These are phyloP conservation scores for Ganoderma resinaceum DNA, from an alignment of 1,284 basidiomycete genomes.

Conservation along the genomic window DNA sequence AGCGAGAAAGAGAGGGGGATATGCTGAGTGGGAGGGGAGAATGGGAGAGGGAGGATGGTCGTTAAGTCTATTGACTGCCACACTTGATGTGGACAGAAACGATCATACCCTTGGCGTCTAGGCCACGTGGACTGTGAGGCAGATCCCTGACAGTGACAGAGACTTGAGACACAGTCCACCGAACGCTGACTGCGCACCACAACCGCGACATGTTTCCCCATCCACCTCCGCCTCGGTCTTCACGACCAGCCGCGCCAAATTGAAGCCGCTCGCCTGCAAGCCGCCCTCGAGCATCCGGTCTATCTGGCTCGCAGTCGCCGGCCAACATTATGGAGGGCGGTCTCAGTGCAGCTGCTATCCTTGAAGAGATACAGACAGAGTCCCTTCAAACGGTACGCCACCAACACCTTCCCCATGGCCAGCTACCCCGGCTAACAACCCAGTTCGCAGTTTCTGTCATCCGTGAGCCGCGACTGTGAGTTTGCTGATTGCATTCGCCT, in stretches of 20 bases:
- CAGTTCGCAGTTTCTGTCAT: slow-evolving; percentile 45
- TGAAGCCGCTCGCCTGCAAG: neutral
- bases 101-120: slow-evolving; percentile 27
- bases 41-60: slow-evolving; percentile 19
- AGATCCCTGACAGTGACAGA: no score
- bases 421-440: slow-evolving; percentile 10
- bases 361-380: slow-evolving; percentile 45
- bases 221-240: no score
- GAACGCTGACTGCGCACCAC: neutral
- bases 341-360: slow-evolving; percentile 28
- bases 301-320: neutral
- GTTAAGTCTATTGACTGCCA: slow-evolving; percentile 29
- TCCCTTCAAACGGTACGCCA: slow-evolving; percentile 53
- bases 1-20: slow-evolving; percentile 7
- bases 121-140: slow-evolving; percentile 21
- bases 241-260: neutral
- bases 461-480: slow-evolving; percentile 42
- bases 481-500: slow-evolving; percentile 1
- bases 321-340: slow-evolving; percentile 13
- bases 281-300: neutral
- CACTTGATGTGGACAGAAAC: slow-evolving; percentile 28
- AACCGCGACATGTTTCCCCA: no score
- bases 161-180: no score
- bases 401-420: no score
- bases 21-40: slow-evolving; percentile 20